Percentiles rank a stretch among this genome's conserved stretches.
Conservation (phyloP, 805 yeast species). For the Blastobotrys muscicola region DNA sequence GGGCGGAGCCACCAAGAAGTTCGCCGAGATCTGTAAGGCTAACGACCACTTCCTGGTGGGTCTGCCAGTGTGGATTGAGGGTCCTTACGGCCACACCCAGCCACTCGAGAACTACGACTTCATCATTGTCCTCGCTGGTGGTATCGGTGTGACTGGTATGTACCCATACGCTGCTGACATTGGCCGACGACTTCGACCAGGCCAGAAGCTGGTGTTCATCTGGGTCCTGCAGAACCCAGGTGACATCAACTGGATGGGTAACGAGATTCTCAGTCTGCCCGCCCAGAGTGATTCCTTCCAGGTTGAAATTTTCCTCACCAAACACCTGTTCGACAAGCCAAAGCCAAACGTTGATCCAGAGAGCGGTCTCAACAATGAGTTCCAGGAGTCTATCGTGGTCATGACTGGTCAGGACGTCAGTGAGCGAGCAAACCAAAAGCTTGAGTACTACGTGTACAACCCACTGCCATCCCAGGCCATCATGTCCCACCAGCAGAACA, state of each 20-base stretch:
- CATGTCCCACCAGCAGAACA: background rate
- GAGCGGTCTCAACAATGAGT: background rate
- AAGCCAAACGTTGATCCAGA: too few relatives aligned
- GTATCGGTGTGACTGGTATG: conserved; percentile 51
- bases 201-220: conserved; percentile 30
- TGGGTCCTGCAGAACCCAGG: conserved; percentile 55
- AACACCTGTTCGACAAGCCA: background rate
- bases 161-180: conserved; percentile 33
- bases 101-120: conserved; percentile 32
- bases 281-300: conserved; percentile 2
- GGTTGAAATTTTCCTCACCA: conserved; percentile 12
- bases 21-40: conserved; percentile 3
- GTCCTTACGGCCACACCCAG: conserved; percentile 48
- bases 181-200: conserved; percentile 1
- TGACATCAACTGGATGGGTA: conserved; percentile 40
- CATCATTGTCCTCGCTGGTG: conserved; percentile 43
- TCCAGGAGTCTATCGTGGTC: background rate
- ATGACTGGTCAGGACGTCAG: conserved; percentile 1
- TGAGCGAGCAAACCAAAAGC: background rate
- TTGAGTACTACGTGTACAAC: conserved; percentile 1
- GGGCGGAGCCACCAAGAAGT: conserved; percentile 14
- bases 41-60: background rate
- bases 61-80: conserved; percentile 39
- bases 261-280: conserved; percentile 31
- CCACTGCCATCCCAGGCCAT: background rate